Base-by-base conservation (phyloP, 2,329 filamentous ascomycete genomes). In the Rugonectria rugulosa region DNA sequence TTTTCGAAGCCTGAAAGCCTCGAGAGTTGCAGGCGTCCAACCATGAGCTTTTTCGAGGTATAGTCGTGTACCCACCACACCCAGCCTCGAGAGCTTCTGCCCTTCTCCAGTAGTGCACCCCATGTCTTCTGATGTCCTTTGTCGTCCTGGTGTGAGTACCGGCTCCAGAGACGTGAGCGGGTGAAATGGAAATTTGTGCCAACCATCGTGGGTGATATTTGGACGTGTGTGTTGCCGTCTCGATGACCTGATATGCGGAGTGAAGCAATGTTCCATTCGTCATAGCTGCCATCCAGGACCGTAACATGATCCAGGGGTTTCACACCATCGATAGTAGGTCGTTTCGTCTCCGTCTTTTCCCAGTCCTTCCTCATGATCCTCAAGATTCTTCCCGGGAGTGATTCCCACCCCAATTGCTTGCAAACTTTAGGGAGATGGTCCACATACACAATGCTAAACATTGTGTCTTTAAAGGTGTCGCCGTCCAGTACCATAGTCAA, bases 51-150 rank as follows among this genome's bases (percentile, higher is more conserved):
- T 9, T 55, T 54, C 4, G 26, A 56, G 29, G 66, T 62, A 57
- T 69, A 72, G 58, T 76, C 71, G 53, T 73, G 73, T 31, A 67
- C 60, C 74, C 74, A 77, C 65, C 69, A 73, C 11, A 67, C 59
- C 70, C 68, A 74, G 4, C 65, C 66, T 26, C 60, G 53, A 6
- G 29, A 68, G 57, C 17, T 56, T 34, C 19, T 45, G 42, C 48
- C 61, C 31, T n/a, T n/a, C n/a, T n/a, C n/a, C n/a, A n/a, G n/a
- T 5, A 59, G 40, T 24, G 60, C 45, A 49, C 56, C 5, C 59
- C 50, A 24, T 36, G 31, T 8, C 10, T 20, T 19, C 57, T 26
- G 5, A 24, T 24, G 17, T 24, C 10, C 20, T 23, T 20, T 31
- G n/a, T 41, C 48, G 19, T 38, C 44, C 19, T 55, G 52, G 38